Evolutionary conservation across 495 filamentous ascomycete species (phyloP).

Genomic region (Alectoria sarmentosa): DNA sequence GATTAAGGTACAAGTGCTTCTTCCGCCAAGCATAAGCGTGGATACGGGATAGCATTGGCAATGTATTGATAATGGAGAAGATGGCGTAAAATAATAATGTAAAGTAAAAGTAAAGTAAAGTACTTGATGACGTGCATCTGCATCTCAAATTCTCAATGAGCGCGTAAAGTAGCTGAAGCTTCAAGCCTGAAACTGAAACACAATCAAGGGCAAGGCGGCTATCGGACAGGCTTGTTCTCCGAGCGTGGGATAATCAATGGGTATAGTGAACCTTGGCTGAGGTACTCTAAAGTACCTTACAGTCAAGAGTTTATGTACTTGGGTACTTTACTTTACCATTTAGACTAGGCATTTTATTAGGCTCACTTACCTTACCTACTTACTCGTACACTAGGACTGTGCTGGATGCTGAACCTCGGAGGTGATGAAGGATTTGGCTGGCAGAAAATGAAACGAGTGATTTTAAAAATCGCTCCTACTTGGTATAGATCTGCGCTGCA

Average conservation of each 20-base stretch:
- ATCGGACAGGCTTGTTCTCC: neutral
- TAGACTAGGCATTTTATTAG: no score
- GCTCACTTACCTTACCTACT: no score
- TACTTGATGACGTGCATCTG: neutral
- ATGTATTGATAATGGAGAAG: no score
- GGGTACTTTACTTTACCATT: no score
- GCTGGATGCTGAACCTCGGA: neutral
- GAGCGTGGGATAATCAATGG: constrained; percentile 1
- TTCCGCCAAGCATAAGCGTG: neutral
- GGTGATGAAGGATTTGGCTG: neutral
- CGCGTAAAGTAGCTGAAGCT: no score
- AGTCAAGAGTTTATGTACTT: no score
- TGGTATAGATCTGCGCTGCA: neutral
- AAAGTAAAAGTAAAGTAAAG: neutral
- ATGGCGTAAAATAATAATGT: neutral
- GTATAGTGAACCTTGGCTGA: no score
- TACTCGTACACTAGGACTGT: neutral
- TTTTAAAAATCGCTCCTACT: neutral
- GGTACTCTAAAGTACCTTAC: no score
- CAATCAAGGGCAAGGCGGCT: neutral
- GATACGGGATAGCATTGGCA: no score
- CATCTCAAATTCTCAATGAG: neutral
- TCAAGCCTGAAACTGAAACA: no score
- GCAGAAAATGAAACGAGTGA: neutral
- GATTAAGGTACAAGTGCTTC: no score